Evolutionary conservation across 1,139 yeast genomes (phyloP).

Genomic region (Taiozyma sp.): DNA sequence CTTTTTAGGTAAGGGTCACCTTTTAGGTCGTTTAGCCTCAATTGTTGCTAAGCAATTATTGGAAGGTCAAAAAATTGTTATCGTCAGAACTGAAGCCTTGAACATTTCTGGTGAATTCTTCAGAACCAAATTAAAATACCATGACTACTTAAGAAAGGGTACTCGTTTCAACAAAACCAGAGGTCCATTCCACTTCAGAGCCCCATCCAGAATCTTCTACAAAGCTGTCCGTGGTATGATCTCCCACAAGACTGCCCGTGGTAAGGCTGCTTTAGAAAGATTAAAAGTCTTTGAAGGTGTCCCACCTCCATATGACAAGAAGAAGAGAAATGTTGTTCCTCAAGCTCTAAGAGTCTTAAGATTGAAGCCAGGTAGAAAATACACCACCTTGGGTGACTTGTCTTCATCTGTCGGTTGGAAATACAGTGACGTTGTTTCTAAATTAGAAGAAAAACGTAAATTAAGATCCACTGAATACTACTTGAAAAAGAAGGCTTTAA

Average conservation of each 20-base stretch:
- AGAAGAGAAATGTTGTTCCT: conserved; percentile 99
- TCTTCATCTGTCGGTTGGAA: conserved; percentile 99
- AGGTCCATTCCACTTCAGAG: conserved; percentile 99
- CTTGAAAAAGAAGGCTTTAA: conserved; percentile 96
- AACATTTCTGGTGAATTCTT: conserved; percentile 99
- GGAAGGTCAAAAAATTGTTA: conserved; percentile 96
- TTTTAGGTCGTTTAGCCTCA: conserved; percentile 99
- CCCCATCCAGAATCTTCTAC: conserved; percentile 99
- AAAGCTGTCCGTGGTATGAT: conserved; percentile 99
- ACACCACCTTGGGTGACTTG: conserved; percentile 97
- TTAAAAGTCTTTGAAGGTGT: conserved; percentile 99
- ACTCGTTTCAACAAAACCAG: conserved; percentile 98
- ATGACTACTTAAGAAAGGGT: conserved; percentile 99
- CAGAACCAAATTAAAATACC: conserved; percentile 99
- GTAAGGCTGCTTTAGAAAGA: conserved; percentile 99
- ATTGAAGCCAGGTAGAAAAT: conserved; percentile 99
- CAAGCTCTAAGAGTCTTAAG: conserved; percentile 99
- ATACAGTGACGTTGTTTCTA: conserved; percentile 96
- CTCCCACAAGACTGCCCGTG: conserved; percentile 99
- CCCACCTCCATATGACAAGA: conserved; percentile 99
- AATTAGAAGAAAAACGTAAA: conserved; percentile 99
- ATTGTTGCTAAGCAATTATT: conserved; percentile 97
- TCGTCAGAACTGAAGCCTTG: conserved; percentile 96
- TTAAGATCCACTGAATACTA: conserved; percentile 98
- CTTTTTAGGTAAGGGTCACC: conserved; percentile 84